Base-by-base conservation (phyloP, 495 filamentous ascomycete genomes). In the Aspergillus steynii region DNA sequence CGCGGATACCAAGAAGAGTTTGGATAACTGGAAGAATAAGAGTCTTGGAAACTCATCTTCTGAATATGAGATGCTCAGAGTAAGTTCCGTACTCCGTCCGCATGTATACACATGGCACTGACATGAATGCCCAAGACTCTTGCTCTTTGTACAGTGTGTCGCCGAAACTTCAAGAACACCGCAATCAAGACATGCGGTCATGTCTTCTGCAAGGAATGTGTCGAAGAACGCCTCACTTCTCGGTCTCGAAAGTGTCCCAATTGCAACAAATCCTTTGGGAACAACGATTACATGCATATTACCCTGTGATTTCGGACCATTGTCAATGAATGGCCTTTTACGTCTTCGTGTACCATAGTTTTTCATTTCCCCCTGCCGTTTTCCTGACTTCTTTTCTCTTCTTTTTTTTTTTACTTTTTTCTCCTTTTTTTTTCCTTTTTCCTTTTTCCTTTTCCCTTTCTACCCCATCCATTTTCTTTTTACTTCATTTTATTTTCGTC, bases 131-230 rank as follows among this genome's bases (percentile, higher is more conserved):
- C 58, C 3, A 66, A 98, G 94, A 84, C 84, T 63, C 84, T 97
- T 73, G 91, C 92, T 20, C 84, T 94, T 46, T 99, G 95, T 77
- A 88, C 90, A 2, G 90, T 97, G 25, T 99, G 95, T 75, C 87
- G 88, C 62, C 85, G 81, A 56, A 90, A 93, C 57, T 95, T 96
- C 81, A 97, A 97, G 76, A 90, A 98, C 71, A 96, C 93, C 1
- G 88, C 88, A 20, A 83, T 99, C 65, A 93, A 92, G 70, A 91
- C 89, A 14, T 99, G 95, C 72, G 95, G 95, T n/a, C 95, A 99
- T 75, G 86, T 96, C 26, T 96, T 98, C 74, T 99, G 95, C 84
- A 86, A 84, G 65, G 83, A 86, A 29, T 99, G 95, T 69, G 88
- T 96, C 29, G 91, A 96, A 56, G 88, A 93, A 67, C 88, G 93